Evolutionary conservation across 2,329 filamentous ascomycete species (phyloP).

Genomic region (Xylaria sp.): DNA sequence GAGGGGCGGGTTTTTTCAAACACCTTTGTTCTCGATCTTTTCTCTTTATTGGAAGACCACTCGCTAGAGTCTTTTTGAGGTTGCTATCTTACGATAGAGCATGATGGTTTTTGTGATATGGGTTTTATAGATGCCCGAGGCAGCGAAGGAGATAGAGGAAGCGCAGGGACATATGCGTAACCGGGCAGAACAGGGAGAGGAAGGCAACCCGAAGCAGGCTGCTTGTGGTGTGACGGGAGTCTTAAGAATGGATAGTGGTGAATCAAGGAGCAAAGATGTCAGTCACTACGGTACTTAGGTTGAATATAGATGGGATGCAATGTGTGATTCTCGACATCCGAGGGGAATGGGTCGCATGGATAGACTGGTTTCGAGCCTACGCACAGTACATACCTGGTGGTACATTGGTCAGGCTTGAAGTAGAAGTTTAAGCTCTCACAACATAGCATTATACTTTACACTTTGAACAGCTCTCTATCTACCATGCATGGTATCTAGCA

Average conservation of each 20-base stretch:
- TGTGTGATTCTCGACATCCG: neutral
- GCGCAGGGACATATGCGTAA: neutral
- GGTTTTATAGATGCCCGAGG: neutral
- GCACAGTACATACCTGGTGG: neutral
- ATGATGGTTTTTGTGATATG: neutral
- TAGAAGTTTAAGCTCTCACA: neutral
- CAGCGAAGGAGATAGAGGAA: neutral
- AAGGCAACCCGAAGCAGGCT: slow-evolving; percentile 16
- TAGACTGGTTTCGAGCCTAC: neutral
- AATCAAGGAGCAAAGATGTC: neutral
- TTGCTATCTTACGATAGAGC: neutral
- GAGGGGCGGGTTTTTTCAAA: too few species aligned
- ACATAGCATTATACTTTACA: neutral
- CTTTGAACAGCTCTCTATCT: neutral
- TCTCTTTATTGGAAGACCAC: neutral
- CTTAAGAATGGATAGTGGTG: neutral
- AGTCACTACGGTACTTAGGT: slow-evolving; percentile 10
- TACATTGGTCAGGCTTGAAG: neutral
- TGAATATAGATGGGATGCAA: slow-evolving; percentile 14
- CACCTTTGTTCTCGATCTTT: neutral
- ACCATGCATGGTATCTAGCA: neutral
- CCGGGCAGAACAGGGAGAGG: neutral
- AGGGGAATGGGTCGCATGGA: neutral
- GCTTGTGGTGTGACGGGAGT: slow-evolving; percentile 6
- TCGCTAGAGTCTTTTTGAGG: neutral